These are phyloP conservation scores for Chlamydomonas reinhardtii DNA, from an alignment of 163 green algal genomes.

Conservation along the genomic window DNA sequence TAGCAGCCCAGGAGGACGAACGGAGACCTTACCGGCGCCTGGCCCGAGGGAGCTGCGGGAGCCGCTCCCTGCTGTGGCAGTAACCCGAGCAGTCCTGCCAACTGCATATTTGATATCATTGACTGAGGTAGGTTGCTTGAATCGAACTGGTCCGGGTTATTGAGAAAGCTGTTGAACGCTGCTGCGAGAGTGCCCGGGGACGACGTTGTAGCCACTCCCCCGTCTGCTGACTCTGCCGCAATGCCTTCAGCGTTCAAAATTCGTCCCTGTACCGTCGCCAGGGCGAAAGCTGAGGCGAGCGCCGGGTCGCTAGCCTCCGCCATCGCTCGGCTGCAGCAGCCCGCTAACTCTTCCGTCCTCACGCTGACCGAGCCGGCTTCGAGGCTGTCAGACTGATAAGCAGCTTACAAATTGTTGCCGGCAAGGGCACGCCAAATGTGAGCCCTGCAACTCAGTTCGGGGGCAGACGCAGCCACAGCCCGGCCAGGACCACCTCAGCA, in stretches of 20 bases:
- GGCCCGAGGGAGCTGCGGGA: background rate
- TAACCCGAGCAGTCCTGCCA: constrained; percentile 8
- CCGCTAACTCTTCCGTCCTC: too few species aligned
- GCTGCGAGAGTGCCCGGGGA: background rate
- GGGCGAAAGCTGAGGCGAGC: constrained; percentile 15
- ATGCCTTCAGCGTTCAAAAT: background rate
- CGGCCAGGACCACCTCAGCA: too few species aligned
- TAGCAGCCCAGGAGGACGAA: background rate
- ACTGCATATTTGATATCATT: constrained; percentile 29
- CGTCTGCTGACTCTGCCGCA: background rate
- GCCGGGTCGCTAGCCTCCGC: constrained; percentile 18
- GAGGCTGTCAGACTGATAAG: too few species aligned
- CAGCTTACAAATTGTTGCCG: too few species aligned
- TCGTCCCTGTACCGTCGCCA: background rate
- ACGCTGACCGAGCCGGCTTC: too few species aligned
- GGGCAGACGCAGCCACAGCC: too few species aligned
- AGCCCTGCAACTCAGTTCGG: too few species aligned
- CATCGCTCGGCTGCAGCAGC: constrained; percentile 24
- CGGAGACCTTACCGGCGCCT: too few species aligned
- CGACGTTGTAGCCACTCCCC: background rate
- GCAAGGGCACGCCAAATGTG: too few species aligned
- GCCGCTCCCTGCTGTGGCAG: background rate
- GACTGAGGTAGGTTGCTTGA: background rate
- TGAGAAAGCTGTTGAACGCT: constrained; percentile 15
- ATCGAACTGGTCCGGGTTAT: constrained; percentile 1